A percentile compares a stretch with the other conserved stretches of the same genome.
phyloP scores from a whole-genome alignment of 768 basidiomycete species.

The Hericium erinaceus region DNA sequence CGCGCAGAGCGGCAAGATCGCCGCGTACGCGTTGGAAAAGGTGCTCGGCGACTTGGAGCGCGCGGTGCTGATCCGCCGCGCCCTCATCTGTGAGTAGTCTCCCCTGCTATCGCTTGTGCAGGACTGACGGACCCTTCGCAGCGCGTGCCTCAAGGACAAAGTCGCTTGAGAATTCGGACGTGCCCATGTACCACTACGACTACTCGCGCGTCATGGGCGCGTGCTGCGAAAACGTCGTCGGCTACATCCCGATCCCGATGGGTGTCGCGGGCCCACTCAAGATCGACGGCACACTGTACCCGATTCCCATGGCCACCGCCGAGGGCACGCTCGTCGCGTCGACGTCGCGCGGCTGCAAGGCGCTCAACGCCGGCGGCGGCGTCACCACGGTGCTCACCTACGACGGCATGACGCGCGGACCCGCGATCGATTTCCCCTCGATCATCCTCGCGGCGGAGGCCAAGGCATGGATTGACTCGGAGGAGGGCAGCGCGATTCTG shows the following conservation, averaged over 20 bases:
- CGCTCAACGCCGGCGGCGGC: conserved; percentile 91
- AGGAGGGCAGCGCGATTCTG: conserved; percentile 67
- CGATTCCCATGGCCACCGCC: conserved; percentile 99
- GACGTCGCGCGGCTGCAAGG: conserved; percentile 95
- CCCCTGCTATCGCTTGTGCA: not conserved
- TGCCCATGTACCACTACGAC: conserved; percentile 83
- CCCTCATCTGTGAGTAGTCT: conserved; percentile 72
- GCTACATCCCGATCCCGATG: conserved; percentile 92
- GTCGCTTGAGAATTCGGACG: conserved; percentile 72
- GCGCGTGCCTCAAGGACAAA: conserved; percentile 80
- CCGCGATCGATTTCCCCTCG: conserved; percentile 92
- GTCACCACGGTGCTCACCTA: conserved; percentile 87
- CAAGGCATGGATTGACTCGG: conserved; percentile 79
- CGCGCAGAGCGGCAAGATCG: conserved; percentile 86
- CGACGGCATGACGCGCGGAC: conserved; percentile 97
- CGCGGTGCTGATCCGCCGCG: conserved; percentile 79
- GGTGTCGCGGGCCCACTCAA: conserved; percentile 94
- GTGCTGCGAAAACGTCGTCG: conserved; percentile 98
- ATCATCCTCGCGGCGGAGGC: conserved; percentile 74
- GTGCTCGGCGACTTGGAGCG: conserved; percentile 81
- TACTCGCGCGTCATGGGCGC: conserved; percentile 91
- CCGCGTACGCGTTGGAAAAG: conserved; percentile 93
- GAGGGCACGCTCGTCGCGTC: conserved; percentile 98
- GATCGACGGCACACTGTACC: conserved; percentile 76
- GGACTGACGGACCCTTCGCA: conserved; percentile 21